phyloP scores from a whole-genome alignment of 164 flowering plant species.

The Litsea cubeba region DNA sequence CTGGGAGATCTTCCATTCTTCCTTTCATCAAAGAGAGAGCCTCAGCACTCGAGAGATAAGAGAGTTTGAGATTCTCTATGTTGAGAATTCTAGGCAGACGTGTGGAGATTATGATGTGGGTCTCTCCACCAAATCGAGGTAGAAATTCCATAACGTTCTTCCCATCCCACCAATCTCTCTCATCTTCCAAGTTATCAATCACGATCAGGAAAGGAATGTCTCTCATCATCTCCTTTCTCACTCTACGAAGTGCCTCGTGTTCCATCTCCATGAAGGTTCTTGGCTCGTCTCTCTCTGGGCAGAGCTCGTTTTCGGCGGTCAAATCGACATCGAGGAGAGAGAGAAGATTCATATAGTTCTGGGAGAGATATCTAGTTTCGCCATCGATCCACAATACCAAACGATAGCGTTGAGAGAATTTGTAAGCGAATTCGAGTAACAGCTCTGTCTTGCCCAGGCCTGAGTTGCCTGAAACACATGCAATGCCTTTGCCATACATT shows the following conservation, averaged over 20 bases:
- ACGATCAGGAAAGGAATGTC: constrained; percentile 75
- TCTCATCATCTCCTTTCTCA: constrained; percentile 77
- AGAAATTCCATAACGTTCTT: constrained; percentile 82
- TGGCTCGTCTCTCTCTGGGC: constrained; percentile 43
- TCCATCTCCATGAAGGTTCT: constrained; percentile 84
- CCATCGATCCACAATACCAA: constrained; percentile 94
- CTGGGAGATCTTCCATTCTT: constrained; percentile 41
- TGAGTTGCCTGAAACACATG: constrained; percentile 78
- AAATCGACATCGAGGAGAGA: constrained; percentile 71
- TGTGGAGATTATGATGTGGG: constrained; percentile 78
- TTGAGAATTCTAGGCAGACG: constrained; percentile 67
- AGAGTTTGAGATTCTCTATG: constrained; percentile 72
- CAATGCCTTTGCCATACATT: constrained; percentile 78
- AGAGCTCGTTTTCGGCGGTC: constrained; percentile 45
- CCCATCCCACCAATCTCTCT: constrained; percentile 94
- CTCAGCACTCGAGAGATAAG: constrained; percentile 74
- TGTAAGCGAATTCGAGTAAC: constrained; percentile 79
- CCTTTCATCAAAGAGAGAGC: constrained; percentile 87
- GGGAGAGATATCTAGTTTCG: constrained; percentile 70
- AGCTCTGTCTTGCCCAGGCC: constrained; percentile 94
- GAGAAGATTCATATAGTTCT: constrained; percentile 75
- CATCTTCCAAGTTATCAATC: constrained; percentile 84
- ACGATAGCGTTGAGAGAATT: constrained; percentile 71
- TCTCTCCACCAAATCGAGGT: constrained; percentile 91
- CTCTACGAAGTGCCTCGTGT: constrained; percentile 60